Evolutionary conservation across 2,329 filamentous ascomycete species (phyloP).

Genomic region (Fusarium sp.): DNA sequence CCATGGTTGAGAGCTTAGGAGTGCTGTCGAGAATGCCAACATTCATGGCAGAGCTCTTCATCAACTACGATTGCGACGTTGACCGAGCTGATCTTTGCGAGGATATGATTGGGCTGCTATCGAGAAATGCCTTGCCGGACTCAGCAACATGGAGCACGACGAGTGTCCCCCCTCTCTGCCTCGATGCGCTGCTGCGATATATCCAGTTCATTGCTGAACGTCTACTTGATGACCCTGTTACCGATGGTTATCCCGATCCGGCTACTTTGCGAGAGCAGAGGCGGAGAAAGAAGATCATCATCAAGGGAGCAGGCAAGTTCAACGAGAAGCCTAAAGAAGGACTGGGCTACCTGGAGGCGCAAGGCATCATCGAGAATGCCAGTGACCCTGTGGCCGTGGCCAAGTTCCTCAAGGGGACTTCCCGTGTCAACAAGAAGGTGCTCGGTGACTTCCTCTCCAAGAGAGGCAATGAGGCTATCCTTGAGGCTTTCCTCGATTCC

Average conservation of each 20-base stretch:
- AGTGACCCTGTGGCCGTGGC: conserved; percentile 82
- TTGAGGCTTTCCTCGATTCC: conserved; percentile 84
- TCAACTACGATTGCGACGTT: conserved; percentile 97
- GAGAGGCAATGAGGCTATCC: conserved; percentile 83
- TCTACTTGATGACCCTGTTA: conserved; percentile 74
- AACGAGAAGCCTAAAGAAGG: conserved; percentile 95
- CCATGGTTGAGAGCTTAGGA: conserved; percentile 97
- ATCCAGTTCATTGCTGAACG: conserved; percentile 92
- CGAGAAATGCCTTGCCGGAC: conserved; percentile 94
- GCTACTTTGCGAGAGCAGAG: conserved; percentile 76
- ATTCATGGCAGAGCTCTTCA: conserved; percentile 94
- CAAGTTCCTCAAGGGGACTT: conserved; percentile 87
- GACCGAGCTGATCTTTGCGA: conserved; percentile 93
- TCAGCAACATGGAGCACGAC: conserved; percentile 99
- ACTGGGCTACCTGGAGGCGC: conserved; percentile 83
- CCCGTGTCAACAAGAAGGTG: conserved; percentile 87
- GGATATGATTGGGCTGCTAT: conserved; percentile 92
- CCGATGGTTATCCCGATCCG: conserved; percentile 74
- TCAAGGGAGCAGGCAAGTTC: conserved; percentile 88
- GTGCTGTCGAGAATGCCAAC: conserved; percentile 91
- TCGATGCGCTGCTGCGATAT: conserved; percentile 91
- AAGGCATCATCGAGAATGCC: conserved; percentile 84
- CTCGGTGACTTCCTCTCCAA: conserved; percentile 96
- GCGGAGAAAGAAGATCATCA: conserved; percentile 85
- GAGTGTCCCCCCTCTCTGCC: conserved; percentile 92